These are phyloP conservation scores for Xylaria sp. DNA, from an alignment of 2,329 filamentous ascomycete genomes.

Conservation along the genomic window DNA sequence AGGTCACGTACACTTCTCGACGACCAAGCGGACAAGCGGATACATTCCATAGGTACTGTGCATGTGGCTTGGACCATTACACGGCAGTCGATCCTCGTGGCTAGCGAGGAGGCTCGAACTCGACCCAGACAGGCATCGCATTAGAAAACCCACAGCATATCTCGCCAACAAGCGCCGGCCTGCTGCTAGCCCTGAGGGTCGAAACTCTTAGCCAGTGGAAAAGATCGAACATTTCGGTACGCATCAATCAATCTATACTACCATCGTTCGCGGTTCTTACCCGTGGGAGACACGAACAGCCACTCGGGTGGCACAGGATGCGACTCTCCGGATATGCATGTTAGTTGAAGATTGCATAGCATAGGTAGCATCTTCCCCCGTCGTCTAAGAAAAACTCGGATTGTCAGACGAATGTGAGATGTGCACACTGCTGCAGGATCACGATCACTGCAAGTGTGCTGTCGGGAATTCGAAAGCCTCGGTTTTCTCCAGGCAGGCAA, in stretches of 20 bases:
- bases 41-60: neutral
- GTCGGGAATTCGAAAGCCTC: neutral
- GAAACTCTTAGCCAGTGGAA: no score
- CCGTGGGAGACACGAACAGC: neutral
- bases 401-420: neutral
- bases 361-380: neutral
- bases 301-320: conserved; percentile 7
- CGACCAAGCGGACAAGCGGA: neutral
- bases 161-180: neutral
- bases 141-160: neutral
- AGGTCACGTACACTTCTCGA: conserved; percentile 1
- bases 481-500: neutral
- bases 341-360: neutral
- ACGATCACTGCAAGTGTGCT: conserved; percentile 6
- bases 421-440: conserved; percentile 1
- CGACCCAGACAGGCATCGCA: neutral
- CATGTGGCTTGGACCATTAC: conserved; percentile 9
- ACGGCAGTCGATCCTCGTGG: conserved; percentile 9
- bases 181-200: no score
- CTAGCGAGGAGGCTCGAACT: neutral
- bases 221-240: neutral
- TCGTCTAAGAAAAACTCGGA: neutral
- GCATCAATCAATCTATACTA: neutral
- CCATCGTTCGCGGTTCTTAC: neutral
- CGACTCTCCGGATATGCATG: neutral